Evolutionary conservation across 257 asterid species (phyloP), one percentile per base, ranked within the genome.

Genomic region (Echites panduratus): DNA sequence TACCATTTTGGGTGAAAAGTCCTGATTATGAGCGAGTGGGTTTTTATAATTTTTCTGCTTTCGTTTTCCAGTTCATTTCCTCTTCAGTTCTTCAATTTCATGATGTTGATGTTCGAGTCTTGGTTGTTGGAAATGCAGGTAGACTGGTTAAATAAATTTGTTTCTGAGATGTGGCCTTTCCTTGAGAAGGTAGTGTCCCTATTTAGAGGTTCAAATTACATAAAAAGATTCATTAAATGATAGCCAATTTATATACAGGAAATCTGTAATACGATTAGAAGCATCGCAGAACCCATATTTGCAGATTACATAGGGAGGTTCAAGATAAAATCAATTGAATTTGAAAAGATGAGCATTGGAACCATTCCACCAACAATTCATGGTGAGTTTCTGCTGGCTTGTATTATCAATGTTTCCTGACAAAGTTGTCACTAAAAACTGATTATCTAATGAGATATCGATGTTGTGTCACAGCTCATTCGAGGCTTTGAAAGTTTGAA

Each of bases 11-110:
- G 98, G 89, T 90, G 27, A 92, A 92, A 78, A 85, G 85, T 71
- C 95, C 98, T 13, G 97, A 92, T 79, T 90, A 86, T 26, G 98
- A 92, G 70, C 84, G 98, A 77, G 98, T 90, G 79, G 70, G 88
- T 74, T 64, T 44, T 27, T 32, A 44, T 65, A 27, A 54, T 40
- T 32, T n/a, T 67, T n/a, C 50, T 3, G 8, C 44, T 38, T 22
- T 17, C 7, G 4, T n/a, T 27, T 66, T 61, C 63, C 20, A 22
- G 48, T 47, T 72, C 38, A 22, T 26, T 75, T 68, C 54, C 17
- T 62, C 26, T 10, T 44, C 43, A 20, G 20, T 22, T 73, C 40
- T n/a, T 9, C 40, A 45, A 48, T 56, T 74, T 71, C 57, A 29
- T 20, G 66, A 49, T 26, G n/a, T n/a, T n/a, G n/a, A n/a, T n/a